Percentiles rank a stretch among this genome's conserved stretches.
These are phyloP conservation scores for Ceratobasidium sp. DNA, from an alignment of 1,284 basidiomycete genomes.

Conservation along the genomic window DNA sequence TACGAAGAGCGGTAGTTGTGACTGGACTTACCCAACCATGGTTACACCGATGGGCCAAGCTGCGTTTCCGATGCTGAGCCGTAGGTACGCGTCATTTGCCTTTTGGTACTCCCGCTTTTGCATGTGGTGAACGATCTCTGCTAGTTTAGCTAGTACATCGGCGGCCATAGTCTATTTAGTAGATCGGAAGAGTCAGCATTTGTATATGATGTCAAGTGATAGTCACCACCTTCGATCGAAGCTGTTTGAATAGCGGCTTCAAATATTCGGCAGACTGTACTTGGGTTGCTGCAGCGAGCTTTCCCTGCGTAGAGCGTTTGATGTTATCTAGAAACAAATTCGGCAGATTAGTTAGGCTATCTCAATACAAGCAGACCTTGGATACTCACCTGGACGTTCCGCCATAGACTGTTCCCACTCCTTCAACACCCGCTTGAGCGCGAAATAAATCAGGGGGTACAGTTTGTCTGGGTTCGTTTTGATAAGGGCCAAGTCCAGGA, in stretches of 20 bases:
- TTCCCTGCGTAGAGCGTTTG: constrained; percentile 90
- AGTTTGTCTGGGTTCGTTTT: constrained; percentile 95
- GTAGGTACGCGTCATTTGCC: constrained; percentile 97
- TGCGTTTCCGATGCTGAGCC: constrained; percentile 96
- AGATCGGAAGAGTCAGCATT: neutral
- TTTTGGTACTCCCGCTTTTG: constrained; percentile 93
- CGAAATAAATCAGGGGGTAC: constrained; percentile 97
- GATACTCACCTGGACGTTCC: constrained; percentile 78
- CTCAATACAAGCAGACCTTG: neutral
- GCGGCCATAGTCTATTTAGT: constrained; percentile 55
- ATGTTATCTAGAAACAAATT: constrained; percentile 65
- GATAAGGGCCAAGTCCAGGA: constrained; percentile 82
- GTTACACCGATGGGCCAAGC: constrained; percentile 99
- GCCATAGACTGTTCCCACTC: constrained; percentile 98
- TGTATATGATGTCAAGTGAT: constrained; percentile 8
- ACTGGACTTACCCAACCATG: constrained; percentile 89
- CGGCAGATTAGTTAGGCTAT: constrained; percentile 38
- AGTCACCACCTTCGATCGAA: constrained; percentile 80
- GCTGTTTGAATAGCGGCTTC: constrained; percentile 93
- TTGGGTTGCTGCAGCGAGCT: constrained; percentile 93
- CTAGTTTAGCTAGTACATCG: constrained; percentile 88
- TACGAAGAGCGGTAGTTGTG: constrained; percentile 8
- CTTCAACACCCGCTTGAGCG: constrained; percentile 89
- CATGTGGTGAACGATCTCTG: constrained; percentile 97
- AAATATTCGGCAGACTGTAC: constrained; percentile 96